Base-by-base conservation (phyloP, 2,329 filamentous ascomycete species). In the Endothia cerciana region DNA sequence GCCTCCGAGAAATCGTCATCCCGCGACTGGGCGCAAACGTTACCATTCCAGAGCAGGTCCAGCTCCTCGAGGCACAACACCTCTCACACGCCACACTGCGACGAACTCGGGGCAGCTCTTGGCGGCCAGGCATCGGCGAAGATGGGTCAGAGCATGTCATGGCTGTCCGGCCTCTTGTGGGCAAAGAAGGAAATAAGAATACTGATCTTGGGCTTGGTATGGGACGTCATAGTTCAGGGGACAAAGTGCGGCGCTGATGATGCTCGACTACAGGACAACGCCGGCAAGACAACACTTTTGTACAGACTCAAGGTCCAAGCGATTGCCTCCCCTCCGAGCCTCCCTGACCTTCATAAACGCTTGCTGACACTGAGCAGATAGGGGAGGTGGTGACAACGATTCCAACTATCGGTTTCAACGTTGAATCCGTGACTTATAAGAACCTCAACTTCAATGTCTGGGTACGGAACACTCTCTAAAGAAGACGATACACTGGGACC, bases 381-480 rank as follows among this genome's bases (percentile, higher is more conserved):
- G 95, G 95, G 76, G 95, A 99, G 79, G 95, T 99, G 55, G 95
- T 99, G 71, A 98, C 95, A 69, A 99, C 95, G 74, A 98, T 98
- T 85, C 95, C 95, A 25, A 99, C 95, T 63, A 98, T 99, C 78
- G 95, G 95, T 68, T 99, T 99, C 85, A 99, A 99, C 78, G 95
- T 99, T 73, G 95, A 99, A 81, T 97, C 93, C 28, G 95, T 99
- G 70, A 95, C 93, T 73, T 99, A 99, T 85, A 94, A 94, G 79
- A 98, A 97, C 77, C 86, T 99, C 69, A 97, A 97, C 79, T 97
- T 99, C 79, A 98, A 98, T 76, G 95, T 99, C 74, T 99, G 95
- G 95, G 91, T 93, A 89, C 65, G 89, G 47, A 15, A 33, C 28
- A 13, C 25, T n/a, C 4, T n/a, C 28, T 5, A 36, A 15, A 55